Conservation (phyloP, 2,329 filamentous ascomycete genomes). For the Mollisia scopiformis region DNA sequence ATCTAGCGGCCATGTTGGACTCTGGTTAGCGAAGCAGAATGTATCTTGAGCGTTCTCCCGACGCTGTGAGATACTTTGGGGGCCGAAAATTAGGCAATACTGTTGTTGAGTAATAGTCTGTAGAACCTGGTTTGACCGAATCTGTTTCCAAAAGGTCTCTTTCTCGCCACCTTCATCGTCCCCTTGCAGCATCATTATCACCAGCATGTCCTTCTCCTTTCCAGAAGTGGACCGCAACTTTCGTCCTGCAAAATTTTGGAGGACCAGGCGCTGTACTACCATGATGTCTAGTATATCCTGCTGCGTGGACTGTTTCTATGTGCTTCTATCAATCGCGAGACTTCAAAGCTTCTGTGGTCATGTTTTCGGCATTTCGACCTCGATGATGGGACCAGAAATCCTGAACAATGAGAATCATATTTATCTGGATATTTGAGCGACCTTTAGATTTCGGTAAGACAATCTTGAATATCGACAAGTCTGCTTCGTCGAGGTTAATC, state of each 20-base stretch:
- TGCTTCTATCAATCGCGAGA: background rate
- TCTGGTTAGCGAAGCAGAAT: background rate
- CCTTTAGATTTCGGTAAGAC: background rate
- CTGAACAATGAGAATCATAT: background rate
- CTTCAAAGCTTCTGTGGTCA: background rate
- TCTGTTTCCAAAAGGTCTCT: background rate
- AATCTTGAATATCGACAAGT: background rate
- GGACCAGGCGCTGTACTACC: background rate
- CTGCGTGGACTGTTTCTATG: background rate
- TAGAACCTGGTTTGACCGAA: background rate
- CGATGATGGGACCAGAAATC: background rate
- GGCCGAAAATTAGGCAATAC: background rate
- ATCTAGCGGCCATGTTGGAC: background rate
- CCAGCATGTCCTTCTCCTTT: background rate
- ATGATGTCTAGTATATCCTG: background rate
- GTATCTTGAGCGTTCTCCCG: background rate
- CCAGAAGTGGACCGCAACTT: background rate
- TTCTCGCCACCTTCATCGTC: background rate
- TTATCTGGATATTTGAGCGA: background rate
- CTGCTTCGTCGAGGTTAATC: conserved; percentile 1
- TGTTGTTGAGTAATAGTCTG: background rate
- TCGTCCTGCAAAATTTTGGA: background rate
- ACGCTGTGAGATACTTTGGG: background rate
- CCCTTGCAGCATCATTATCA: background rate
- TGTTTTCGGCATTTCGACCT: background rate